These are phyloP conservation scores for Leccinum variicolor DNA, from an alignment of 768 basidiomycete genomes.

Conservation along the genomic window DNA sequence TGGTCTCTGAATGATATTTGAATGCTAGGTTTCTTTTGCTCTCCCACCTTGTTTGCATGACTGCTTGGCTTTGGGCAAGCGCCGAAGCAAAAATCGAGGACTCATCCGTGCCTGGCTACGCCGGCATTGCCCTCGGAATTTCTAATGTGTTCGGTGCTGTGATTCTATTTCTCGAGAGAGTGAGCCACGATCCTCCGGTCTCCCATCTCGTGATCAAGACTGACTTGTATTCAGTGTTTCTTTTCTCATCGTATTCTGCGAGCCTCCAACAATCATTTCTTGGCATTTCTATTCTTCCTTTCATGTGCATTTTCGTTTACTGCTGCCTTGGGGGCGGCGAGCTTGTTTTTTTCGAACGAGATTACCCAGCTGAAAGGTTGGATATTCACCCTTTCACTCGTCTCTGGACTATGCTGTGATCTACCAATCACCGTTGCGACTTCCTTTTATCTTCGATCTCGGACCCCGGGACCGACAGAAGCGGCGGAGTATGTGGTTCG, in stretches of 20 bases:
- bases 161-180: slow-evolving; percentile 16
- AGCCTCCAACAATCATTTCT: slow-evolving; percentile 12
- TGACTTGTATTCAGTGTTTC: slow-evolving; percentile 12
- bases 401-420: slow-evolving; percentile 18
- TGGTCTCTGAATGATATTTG: slow-evolving; percentile 5
- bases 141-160: slow-evolving; percentile 12
- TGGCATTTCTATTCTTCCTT: slow-evolving; percentile 12
- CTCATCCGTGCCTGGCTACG: slow-evolving; percentile 7
- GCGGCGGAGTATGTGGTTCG: slow-evolving; percentile 7
- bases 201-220: neutral
- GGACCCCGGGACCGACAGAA: neutral
- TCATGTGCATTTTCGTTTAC: slow-evolving; percentile 20
- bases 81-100: neutral
- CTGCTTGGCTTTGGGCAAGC: slow-evolving; percentile 21
- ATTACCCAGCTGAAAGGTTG: slow-evolving; percentile 6
- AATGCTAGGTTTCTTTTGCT: slow-evolving; percentile 13
- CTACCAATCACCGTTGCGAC: slow-evolving; percentile 9
- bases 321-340: slow-evolving; percentile 19
- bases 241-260: slow-evolving; percentile 17
- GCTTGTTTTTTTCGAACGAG: slow-evolving; percentile 12
- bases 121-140: slow-evolving; percentile 16
- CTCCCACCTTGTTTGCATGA: slow-evolving; percentile 15
- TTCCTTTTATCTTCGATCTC: slow-evolving; percentile 7
- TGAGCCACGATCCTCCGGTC: neutral
- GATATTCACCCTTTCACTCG: slow-evolving; percentile 18